Base-by-base conservation (phyloP, 768 basidiomycete genomes). In the Tulasnella sp. region DNA sequence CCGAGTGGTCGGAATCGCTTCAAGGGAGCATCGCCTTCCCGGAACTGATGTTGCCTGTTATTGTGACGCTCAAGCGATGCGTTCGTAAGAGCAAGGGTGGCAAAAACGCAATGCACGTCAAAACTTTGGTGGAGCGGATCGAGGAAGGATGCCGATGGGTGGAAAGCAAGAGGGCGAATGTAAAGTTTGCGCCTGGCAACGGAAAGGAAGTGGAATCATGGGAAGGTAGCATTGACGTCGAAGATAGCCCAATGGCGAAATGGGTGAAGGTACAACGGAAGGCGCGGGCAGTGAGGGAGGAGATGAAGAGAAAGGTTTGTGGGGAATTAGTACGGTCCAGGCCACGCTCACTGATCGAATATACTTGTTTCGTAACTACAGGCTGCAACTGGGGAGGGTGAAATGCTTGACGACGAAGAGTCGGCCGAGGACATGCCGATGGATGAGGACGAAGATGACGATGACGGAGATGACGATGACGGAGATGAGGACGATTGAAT, bases 1-100 rank as follows among this genome's bases (percentile, higher is more conserved):
- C 90, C 1, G 94, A 96, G 80, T 95, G 93, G 90, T 88, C 95
- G 73, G 86, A 89, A 38, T 90, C 89, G 0, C 89, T 96, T 0
- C 91, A 93, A 70, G 91, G 89, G 0, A 93, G 91, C 82, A 90
- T 98, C 77, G 94, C 94, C 0, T 99, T 97, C 86, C 97, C 97
- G 1, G 97, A 99, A 83, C 87, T 97, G 52, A 86, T 90, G 17
- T 88, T 98, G 15, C 96, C 96, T 2, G 85, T 96, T 45, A 83
- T 90, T 19, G 86, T 93, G 14, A 85, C 88, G 0, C 85, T 99
- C 71, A 89, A 90, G 64, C 91, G 91, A 79, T 86, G 88, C 74
- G 80, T 96, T 79, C 93, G 93, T 81, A 91, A 91, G 77, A 85
- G 86, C 0, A 80, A 79, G 39, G 78, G 77, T 1, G 81, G 80